Base-by-base conservation (phyloP, 306 rosid species). In the Oxytropis ochrocephala region DNA sequence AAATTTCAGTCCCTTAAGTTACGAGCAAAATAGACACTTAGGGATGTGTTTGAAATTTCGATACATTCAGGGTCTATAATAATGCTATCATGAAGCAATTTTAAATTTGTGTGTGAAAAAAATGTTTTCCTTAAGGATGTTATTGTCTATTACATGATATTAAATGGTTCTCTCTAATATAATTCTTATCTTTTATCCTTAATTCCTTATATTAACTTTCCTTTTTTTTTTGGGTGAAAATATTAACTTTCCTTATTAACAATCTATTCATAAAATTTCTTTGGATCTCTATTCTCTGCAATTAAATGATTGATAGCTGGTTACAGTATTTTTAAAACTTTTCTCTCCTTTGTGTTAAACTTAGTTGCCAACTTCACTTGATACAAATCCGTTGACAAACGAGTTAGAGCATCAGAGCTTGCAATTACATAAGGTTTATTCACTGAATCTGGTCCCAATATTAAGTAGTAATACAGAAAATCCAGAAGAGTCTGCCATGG, bases 401-500 rank as follows among this genome's bases (percentile, higher is more conserved):
- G 70, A 30, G 42, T 19, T 11, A 33, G 76, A 72, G 61, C 51
- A 8, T 32, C 76, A 61, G 51, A 67, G 67, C 18, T 75, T 77
- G 80, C 66, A 63, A 42, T 62, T 54, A 18, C 76, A 8, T 19
- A 76, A 67, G 81, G 83, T 80, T 74, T 85, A 83, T 53, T 69
- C 77, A 47, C 64, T 72, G n/a, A 77, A 64, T 74, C 80, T 55
- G 44, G 77, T 74, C 39, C 68, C 70, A 43, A 12, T 60, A 64
- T 29, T 68, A 14, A 78, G 72, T 76, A 74, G 79, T 78, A 64
- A 55, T 51, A 64, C 66, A 50, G 82, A 80, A 63, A 70, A 61
- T 78, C 79, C 79, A 78, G 81, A 79, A 81, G 86, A 69, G 55
- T 75, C 76, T 71, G 68, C 79, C 78, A 91, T 91, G 97, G 89